phyloP scores from a whole-genome alignment of 2,329 filamentous ascomycete species.

The Aureobasidium sp. region DNA sequence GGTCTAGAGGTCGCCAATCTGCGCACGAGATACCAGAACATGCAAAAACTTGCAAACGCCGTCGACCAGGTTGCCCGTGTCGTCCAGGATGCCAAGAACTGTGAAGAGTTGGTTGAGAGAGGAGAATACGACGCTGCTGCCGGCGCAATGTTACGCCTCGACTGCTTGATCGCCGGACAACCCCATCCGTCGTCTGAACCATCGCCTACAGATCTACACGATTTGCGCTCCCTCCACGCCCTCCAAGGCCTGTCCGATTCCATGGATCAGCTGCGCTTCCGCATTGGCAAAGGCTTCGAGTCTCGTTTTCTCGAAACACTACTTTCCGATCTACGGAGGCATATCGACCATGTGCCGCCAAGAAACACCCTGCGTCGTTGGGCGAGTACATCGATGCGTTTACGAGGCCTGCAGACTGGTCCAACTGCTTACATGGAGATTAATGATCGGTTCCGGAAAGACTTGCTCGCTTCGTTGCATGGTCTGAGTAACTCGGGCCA shows the following conservation, averaged over 20 bases:
- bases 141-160: conserved; percentile 65
- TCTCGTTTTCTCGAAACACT: conserved; percentile 68
- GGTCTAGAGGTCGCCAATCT: conserved; percentile 81
- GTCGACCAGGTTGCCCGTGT: conserved; percentile 75
- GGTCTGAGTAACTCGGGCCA: conserved; percentile 77
- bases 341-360: conserved; percentile 62
- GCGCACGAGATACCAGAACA: conserved; percentile 70
- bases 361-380: conserved; percentile 74
- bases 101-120: conserved; percentile 71
- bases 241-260: conserved; percentile 73
- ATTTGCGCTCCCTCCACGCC: conserved; percentile 68
- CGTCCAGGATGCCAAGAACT: conserved; percentile 63
- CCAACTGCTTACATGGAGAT: conserved; percentile 73
- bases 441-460: conserved; percentile 59
- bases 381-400: conserved; percentile 66
- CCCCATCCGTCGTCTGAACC: conserved; percentile 32
- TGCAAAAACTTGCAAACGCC: conserved; percentile 71
- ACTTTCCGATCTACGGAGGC: conserved; percentile 69
- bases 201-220: conserved; percentile 38
- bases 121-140: conserved; percentile 78
- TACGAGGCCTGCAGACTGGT: conserved; percentile 56
- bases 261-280: conserved; percentile 63
- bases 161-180: conserved; percentile 71
- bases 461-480: conserved; percentile 60
- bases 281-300: conserved; percentile 83